Percentiles rank a stretch among this genome's conserved stretches.
Evolutionary conservation across 2,329 filamentous ascomycete genomes (phyloP).

Genomic region (Aspergillus piperis): DNA sequence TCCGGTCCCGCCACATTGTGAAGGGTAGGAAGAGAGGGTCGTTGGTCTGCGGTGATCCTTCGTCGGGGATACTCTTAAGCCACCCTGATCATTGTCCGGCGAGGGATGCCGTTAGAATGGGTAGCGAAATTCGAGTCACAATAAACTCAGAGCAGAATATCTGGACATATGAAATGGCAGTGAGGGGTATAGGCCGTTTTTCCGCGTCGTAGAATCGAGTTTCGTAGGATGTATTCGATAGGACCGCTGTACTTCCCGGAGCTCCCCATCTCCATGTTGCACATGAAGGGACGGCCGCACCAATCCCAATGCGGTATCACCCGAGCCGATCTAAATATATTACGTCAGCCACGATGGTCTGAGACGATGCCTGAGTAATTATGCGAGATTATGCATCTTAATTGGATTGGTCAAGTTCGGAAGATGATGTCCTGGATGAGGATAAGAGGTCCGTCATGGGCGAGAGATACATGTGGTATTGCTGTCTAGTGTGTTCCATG

Average conservation of each 20-base stretch:
- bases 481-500: background rate
- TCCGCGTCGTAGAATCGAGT: background rate
- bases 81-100: conserved; percentile 20
- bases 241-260: conserved; percentile 13
- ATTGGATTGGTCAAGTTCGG: background rate
- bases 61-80: conserved; percentile 16
- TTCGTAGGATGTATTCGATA: background rate
- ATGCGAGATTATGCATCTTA: conserved; percentile 1
- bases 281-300: conserved; percentile 22
- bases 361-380: background rate
- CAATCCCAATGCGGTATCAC: conserved; percentile 15
- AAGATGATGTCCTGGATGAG: background rate
- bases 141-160: background rate
- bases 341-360: conserved; percentile 5
- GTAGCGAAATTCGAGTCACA: background rate
- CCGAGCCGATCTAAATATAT: background rate
- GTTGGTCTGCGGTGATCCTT: conserved; percentile 23
- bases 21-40: conserved; percentile 42
- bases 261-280: conserved; percentile 18
- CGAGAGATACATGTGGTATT: background rate
- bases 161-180: background rate
- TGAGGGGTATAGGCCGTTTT: background rate
- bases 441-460: background rate
- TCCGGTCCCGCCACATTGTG: conserved; percentile 98
- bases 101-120: background rate